Percentiles rank a stretch among this genome's conserved stretches.
phyloP scores from a whole-genome alignment of 768 basidiomycete genomes.

The Lactarius hatsudake region DNA sequence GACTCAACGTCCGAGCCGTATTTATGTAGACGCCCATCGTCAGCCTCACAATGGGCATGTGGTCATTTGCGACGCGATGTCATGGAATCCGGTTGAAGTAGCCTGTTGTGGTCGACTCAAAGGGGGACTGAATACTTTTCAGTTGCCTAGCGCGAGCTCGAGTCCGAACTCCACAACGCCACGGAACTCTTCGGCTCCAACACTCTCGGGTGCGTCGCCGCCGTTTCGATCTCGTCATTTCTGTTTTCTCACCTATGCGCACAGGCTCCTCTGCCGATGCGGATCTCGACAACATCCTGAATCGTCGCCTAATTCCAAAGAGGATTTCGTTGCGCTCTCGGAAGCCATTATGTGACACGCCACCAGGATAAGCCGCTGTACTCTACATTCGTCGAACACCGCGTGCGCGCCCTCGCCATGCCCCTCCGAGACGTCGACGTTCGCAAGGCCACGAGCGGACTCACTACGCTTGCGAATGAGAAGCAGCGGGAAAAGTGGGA shows the following conservation, averaged over 20 bases:
- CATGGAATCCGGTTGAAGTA: no score
- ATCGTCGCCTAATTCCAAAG: slow-evolving; percentile 84
- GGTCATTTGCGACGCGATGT: no score
- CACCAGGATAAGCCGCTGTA: slow-evolving; percentile 85
- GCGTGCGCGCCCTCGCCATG: slow-evolving; percentile 68
- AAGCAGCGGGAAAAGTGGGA: slow-evolving; percentile 92
- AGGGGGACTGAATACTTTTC: no score
- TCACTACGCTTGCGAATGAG: slow-evolving; percentile 90
- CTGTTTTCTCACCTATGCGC: not conserved
- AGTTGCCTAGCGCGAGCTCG: slow-evolving; percentile 81
- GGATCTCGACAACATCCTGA: slow-evolving; percentile 70
- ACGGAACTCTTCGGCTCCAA: slow-evolving; percentile 76
- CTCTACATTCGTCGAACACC: slow-evolving; percentile 77
- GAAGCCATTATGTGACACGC: slow-evolving; percentile 72
- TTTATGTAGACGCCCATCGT: no score
- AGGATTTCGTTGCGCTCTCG: slow-evolving; percentile 79
- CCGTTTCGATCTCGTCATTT: not conserved
- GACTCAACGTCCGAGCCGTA: no score
- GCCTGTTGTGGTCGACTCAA: no score
- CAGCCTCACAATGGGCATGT: no score
- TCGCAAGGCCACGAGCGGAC: slow-evolving; percentile 77
- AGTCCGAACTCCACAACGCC: slow-evolving; percentile 83
- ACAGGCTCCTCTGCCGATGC: slow-evolving; percentile 64
- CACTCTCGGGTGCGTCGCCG: slow-evolving; percentile 49
- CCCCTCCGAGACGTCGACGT: slow-evolving; percentile 89